These are phyloP conservation scores for Chytridiales sp. DNA, from an alignment of 371 early-diverging fungal species.

Conservation along the genomic window DNA sequence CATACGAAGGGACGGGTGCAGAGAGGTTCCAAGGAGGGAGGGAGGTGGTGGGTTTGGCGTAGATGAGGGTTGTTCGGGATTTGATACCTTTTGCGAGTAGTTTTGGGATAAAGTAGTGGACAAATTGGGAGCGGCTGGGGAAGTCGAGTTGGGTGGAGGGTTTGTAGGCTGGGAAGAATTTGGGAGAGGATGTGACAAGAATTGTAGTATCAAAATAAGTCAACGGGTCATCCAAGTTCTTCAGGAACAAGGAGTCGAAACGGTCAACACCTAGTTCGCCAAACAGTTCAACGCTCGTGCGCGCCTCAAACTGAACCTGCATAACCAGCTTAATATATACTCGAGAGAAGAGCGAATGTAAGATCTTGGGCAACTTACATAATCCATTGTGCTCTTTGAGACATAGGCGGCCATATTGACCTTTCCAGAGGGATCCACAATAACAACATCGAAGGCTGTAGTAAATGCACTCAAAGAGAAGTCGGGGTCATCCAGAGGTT, in stretches of 20 bases:
- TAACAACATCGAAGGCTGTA: constrained; percentile 67
- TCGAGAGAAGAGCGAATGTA: not conserved
- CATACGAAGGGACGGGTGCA: constrained; percentile 11
- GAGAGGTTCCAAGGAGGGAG: constrained; percentile 6
- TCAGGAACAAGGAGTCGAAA: constrained; percentile 73
- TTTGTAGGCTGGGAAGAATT: constrained; percentile 45
- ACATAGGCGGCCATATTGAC: constrained; percentile 76
- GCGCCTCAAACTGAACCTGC: constrained; percentile 68
- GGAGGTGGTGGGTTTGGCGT: constrained; percentile 48
- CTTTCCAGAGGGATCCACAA: constrained; percentile 81
- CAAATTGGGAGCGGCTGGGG: constrained; percentile 46
- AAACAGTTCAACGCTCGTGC: constrained; percentile 59
- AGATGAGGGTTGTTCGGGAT: constrained; percentile 62
- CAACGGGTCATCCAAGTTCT: constrained; percentile 62
- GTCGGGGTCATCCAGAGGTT: constrained; percentile 41
- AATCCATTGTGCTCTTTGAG: constrained; percentile 57
- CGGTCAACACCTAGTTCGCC: constrained; percentile 62
- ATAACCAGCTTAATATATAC: not conserved
- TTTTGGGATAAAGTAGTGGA: constrained; percentile 46
- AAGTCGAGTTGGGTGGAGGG: constrained; percentile 56
- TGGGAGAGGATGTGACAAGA: constrained; percentile 18
- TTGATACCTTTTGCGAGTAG: constrained; percentile 66
- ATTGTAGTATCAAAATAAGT: constrained; percentile 66
- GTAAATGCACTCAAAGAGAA: constrained; percentile 63
- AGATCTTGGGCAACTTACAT: constrained; percentile 32